Base-by-base conservation (phyloP, 2,329 filamentous ascomycete genomes). In the Fusarium poae region DNA sequence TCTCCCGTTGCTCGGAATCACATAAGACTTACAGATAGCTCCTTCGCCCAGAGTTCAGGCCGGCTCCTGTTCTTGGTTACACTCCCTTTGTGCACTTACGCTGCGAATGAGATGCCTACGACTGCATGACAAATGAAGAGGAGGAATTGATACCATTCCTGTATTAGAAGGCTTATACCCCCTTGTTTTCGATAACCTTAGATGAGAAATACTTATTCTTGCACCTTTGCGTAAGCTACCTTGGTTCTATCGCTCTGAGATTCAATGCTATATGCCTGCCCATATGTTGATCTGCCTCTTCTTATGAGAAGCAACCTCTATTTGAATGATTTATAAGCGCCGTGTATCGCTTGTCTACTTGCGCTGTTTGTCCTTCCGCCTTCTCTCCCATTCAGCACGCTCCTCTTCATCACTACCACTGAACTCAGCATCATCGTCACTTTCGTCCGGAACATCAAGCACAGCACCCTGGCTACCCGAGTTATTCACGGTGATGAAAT, bases 391-490 rank as follows among this genome's bases (percentile, higher is more conserved):
- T 79, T 88, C 86, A 20, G 85, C 87, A 63, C 87, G 82, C 77
- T 89, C 88, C 62, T 90, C 88, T 12, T 89, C 87, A 64, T 90
- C 88, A 70, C 88, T 90, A 23, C 86, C 88, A 56, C 87, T 89
- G 52, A 88, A 89, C 77, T 89, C 87, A 39, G 83, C 87, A 62
- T 88, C 84, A 5, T 87, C 85, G 40, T 88, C 86, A 5, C 78
- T 79, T 21, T 79, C 78, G 2, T 73, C 75, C 13, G 75, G 72
- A 34, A 74, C 68, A 40, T 70, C 64, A 35, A 64, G 48, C 21
- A 53, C 44, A 16, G 55, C 57, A 27, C 63, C 48, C n/a, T 63
- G 62, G 25, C 57, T 34, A n/a, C 70, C 61, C 34, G 56, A 62
- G 49, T 59, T 65, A 25, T 78, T 76, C 25, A 78, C 77, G 46